Conservation (phyloP, 768 basidiomycete species). For the Tephrocybe sp. region DNA sequence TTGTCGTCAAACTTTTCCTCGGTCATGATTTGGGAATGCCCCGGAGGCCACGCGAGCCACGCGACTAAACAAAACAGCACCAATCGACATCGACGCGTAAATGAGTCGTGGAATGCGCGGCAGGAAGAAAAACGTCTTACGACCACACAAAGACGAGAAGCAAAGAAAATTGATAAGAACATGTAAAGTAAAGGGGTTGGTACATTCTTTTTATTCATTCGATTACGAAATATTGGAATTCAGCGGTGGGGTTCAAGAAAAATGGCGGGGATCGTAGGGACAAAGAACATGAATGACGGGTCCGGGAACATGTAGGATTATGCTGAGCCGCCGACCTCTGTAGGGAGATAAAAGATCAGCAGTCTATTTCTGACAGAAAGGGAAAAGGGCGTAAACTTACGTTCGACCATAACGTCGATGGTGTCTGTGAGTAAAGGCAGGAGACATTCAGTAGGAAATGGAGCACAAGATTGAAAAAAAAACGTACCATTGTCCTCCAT, state of each 20-base stretch:
- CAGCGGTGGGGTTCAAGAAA: background rate
- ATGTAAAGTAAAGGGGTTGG: slow-evolving; percentile 4
- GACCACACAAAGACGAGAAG: too few species aligned
- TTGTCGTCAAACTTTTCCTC: too few species aligned
- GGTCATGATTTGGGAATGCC: too few species aligned
- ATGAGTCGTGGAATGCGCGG: too few species aligned
- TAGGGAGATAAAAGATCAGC: background rate
- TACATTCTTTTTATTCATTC: slow-evolving; percentile 18
- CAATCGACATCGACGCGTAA: too few species aligned
- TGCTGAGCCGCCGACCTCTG: slow-evolving; percentile 17
- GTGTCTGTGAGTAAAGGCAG: slow-evolving; percentile 52
- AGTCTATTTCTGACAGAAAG: background rate
- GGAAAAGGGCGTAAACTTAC: slow-evolving; percentile 44
- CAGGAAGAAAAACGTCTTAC: too few species aligned
- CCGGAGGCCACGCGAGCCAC: too few species aligned
- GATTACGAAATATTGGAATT: slow-evolving; percentile 5
- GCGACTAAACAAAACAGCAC: too few species aligned
- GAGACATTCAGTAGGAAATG: too few species aligned
- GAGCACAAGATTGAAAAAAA: too few species aligned
- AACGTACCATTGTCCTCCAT: slow-evolving; percentile 85
- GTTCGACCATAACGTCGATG: slow-evolving; percentile 97
- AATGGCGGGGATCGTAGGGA: background rate
- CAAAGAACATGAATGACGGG: background rate
- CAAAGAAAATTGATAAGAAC: too few species aligned
- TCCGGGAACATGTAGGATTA: background rate